Conservation (phyloP, 1,284 basidiomycete species). For the Ceratorhiza oryzae-sativae region DNA sequence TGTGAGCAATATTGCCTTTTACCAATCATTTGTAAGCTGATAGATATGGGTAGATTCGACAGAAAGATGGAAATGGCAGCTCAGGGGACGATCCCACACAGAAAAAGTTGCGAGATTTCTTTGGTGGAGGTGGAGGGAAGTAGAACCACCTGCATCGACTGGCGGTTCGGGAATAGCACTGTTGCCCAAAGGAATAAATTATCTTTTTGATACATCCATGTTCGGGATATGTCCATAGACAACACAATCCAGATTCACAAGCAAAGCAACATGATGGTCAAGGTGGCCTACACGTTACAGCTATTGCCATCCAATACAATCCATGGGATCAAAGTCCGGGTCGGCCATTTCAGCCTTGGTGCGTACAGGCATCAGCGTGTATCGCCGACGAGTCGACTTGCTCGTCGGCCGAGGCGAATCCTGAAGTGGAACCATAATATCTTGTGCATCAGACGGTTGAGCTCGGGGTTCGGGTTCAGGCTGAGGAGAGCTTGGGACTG, state of each 20-base stretch:
- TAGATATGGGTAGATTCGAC: slow-evolving; percentile 62
- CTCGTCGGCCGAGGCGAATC: slow-evolving; percentile 25
- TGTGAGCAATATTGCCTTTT: slow-evolving; percentile 53
- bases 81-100: slow-evolving; percentile 76
- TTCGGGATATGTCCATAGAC: not conserved
- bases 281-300: too few species aligned
- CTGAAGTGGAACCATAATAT: slow-evolving; percentile 37
- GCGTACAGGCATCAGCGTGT: slow-evolving; percentile 33
- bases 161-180: not conserved
- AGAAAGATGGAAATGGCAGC: slow-evolving; percentile 79
- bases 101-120: slow-evolving; percentile 76
- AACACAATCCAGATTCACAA: not conserved
- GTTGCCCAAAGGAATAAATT: slow-evolving; percentile 19
- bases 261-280: too few species aligned
- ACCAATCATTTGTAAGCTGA: not conserved
- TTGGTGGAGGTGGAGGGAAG: slow-evolving; percentile 58
- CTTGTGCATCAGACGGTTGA: not conserved
- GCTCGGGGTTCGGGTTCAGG: not conserved
- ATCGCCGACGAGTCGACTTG: slow-evolving; percentile 19
- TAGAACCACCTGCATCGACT: not conserved
- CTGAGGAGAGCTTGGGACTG: not conserved
- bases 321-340: slow-evolving; percentile 29
- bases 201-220: slow-evolving; percentile 17
- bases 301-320: slow-evolving; percentile 35
- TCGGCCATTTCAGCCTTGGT: slow-evolving; percentile 26